Percentiles rank a stretch among this genome's conserved stretches.
phyloP scores from a whole-genome alignment of 2,329 filamentous ascomycete species.

The Ambrosiella cleistominuta region DNA sequence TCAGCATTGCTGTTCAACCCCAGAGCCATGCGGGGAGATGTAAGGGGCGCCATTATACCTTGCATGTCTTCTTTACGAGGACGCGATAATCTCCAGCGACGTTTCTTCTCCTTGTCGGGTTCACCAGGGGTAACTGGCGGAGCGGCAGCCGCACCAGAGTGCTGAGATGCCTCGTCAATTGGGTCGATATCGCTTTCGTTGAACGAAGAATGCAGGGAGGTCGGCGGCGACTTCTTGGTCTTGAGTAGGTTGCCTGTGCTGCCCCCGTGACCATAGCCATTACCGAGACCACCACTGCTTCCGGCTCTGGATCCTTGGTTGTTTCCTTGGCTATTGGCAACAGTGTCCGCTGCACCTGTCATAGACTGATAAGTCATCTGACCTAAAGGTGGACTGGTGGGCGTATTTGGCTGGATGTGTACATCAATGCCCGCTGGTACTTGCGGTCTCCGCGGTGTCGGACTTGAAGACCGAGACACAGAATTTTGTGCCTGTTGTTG shows the following conservation, averaged over 20 bases:
- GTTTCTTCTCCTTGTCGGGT: constrained; percentile 51
- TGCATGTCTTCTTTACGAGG: constrained; percentile 35
- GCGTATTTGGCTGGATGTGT: not conserved
- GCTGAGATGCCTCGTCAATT: constrained; percentile 34
- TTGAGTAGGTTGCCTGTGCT: constrained; percentile 31
- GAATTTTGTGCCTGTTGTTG: constrained; percentile 12
- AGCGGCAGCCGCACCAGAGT: constrained; percentile 16
- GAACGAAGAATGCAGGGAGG: constrained; percentile 57
- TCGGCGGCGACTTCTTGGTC: constrained; percentile 54
- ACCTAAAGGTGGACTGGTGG: not conserved
- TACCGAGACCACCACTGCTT: not conserved
- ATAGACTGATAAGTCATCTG: not conserved
- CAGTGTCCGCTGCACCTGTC: not conserved
- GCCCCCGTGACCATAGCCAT: not conserved
- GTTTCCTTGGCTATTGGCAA: not conserved
- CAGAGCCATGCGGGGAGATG: constrained; percentile 26
- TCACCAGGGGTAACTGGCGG: constrained; percentile 20
- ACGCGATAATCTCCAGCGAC: constrained; percentile 55
- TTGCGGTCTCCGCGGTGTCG: constrained; percentile 31
- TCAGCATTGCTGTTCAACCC: constrained; percentile 47
- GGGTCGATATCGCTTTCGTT: constrained; percentile 76
- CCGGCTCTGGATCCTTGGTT: not conserved
- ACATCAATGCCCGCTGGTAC: constrained; percentile 19
- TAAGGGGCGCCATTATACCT: constrained; percentile 21
- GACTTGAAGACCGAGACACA: constrained; percentile 24